phyloP scores from a whole-genome alignment of 2,329 filamentous ascomycete genomes.

The Dothideomycetes sp. region DNA sequence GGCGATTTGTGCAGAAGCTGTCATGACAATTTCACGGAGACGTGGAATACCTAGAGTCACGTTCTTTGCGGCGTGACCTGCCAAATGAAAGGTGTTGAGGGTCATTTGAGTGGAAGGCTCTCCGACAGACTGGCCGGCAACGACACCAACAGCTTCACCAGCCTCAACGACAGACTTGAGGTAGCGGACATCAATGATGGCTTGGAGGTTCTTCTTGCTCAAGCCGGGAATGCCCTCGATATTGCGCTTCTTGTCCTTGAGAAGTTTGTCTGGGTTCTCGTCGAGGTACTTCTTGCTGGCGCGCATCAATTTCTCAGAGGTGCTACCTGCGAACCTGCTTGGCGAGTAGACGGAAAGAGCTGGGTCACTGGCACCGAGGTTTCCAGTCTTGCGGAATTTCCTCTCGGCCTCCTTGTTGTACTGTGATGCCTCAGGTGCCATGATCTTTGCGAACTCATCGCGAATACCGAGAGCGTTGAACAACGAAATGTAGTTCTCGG shows the following conservation, averaged over 20 bases:
- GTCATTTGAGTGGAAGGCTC: conserved; percentile 99
- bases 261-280: conserved; percentile 52
- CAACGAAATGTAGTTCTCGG: conserved; percentile 74
- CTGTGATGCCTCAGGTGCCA: conserved; percentile 55
- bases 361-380: conserved; percentile 61
- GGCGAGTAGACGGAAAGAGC: conserved; percentile 64
- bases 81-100: conserved; percentile 98
- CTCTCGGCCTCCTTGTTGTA: conserved; percentile 61
- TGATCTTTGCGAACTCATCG: conserved; percentile 40
- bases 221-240: conserved; percentile 28
- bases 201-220: conserved; percentile 65
- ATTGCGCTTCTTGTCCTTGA: conserved; percentile 49
- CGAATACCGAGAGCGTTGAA: conserved; percentile 62
- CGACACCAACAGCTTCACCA: conserved; percentile 91
- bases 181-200: conserved; percentile 84
- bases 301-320: conserved; percentile 75
- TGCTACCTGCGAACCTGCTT: conserved; percentile 68
- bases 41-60: conserved; percentile 97
- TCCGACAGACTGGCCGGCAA: conserved; percentile 91
- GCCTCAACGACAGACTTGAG: conserved; percentile 85
- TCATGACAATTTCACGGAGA: conserved; percentile 96
- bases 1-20: conserved; percentile 76
- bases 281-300: conserved; percentile 67
- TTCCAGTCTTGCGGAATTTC: conserved; percentile 63
- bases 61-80: conserved; percentile 95